These are phyloP conservation scores for Aureobasidium mangrovei DNA, from an alignment of 2,329 filamentous ascomycete genomes.

Conservation along the genomic window DNA sequence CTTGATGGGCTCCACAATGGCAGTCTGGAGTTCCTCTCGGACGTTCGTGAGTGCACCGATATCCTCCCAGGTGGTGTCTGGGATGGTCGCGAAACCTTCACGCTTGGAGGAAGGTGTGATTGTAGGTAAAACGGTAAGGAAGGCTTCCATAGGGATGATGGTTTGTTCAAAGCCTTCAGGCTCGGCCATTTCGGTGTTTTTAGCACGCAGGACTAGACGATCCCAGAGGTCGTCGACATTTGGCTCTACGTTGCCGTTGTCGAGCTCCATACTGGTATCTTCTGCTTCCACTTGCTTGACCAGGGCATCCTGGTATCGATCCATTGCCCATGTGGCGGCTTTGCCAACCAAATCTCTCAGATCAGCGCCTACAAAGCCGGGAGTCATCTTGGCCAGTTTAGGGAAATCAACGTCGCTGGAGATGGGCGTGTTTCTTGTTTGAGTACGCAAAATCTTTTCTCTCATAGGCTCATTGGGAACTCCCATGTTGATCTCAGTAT, in stretches of 20 bases:
- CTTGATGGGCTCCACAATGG: constrained; percentile 84
- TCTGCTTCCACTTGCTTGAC: constrained; percentile 25
- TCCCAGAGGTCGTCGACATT: constrained; percentile 22
- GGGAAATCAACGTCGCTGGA: constrained; percentile 64
- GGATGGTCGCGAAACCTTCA: constrained; percentile 91
- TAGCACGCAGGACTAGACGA: constrained; percentile 44
- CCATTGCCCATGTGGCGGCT: constrained; percentile 56
- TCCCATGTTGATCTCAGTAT: constrained; percentile 75
- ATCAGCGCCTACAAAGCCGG: constrained; percentile 90
- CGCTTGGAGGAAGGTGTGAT: constrained; percentile 76
- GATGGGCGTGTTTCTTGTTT: constrained; percentile 58
- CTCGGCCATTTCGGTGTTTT: constrained; percentile 39
- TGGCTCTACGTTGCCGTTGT: constrained; percentile 29
- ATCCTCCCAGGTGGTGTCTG: constrained; percentile 85
- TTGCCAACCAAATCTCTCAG: constrained; percentile 63
- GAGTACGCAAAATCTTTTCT: constrained; percentile 65
- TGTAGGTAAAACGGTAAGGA: constrained; percentile 63
- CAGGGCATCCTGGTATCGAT: constrained; percentile 48
- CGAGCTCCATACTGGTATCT: constrained; percentile 44
- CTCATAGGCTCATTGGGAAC: constrained; percentile 74
- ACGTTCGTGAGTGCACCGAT: constrained; percentile 78
- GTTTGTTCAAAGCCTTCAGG: constrained; percentile 48
- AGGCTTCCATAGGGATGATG: constrained; percentile 57
- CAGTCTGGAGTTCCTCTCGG: constrained; percentile 70
- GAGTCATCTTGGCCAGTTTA: constrained; percentile 70